Evolutionary conservation across 495 filamentous ascomycete species (phyloP).

Genomic region (Penicillium paradoxum): DNA sequence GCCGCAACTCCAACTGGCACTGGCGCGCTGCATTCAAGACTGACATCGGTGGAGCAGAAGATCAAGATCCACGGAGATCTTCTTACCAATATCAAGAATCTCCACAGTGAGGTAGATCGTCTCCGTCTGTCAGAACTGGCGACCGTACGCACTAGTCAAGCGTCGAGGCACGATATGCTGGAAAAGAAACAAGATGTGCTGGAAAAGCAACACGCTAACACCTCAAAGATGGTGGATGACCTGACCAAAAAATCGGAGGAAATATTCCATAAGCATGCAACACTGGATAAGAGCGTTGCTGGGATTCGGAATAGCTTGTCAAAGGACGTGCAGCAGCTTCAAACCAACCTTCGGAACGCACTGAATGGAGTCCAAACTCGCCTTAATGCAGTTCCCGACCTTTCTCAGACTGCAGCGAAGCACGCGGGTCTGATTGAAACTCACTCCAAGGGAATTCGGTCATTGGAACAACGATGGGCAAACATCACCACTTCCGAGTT

Average conservation of each 20-base stretch:
- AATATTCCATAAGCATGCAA: no score
- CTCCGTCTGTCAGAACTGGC: background rate
- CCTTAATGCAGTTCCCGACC: background rate
- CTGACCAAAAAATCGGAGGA: background rate
- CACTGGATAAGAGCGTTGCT: background rate
- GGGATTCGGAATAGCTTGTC: background rate
- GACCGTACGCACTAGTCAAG: background rate
- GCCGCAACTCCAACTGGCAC: background rate
- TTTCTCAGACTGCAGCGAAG: background rate
- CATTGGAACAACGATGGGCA: slow-evolving; percentile 35
- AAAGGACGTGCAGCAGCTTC: background rate
- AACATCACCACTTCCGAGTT: slow-evolving; percentile 30
- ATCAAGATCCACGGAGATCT: background rate
- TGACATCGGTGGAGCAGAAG: background rate
- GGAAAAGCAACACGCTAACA: background rate
- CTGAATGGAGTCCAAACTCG: background rate
- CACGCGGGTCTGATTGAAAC: background rate
- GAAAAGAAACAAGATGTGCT: background rate
- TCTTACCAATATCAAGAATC: background rate
- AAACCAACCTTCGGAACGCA: background rate
- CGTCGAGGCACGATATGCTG: background rate
- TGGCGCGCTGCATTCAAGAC: background rate
- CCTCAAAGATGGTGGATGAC: background rate
- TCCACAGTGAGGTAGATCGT: background rate
- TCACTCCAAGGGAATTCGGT: slow-evolving; percentile 27